Evolutionary conservation across 495 filamentous ascomycete genomes (phyloP), one percentile per base, ranked within the genome.

Genomic region (Xylaria flabelliformis): DNA sequence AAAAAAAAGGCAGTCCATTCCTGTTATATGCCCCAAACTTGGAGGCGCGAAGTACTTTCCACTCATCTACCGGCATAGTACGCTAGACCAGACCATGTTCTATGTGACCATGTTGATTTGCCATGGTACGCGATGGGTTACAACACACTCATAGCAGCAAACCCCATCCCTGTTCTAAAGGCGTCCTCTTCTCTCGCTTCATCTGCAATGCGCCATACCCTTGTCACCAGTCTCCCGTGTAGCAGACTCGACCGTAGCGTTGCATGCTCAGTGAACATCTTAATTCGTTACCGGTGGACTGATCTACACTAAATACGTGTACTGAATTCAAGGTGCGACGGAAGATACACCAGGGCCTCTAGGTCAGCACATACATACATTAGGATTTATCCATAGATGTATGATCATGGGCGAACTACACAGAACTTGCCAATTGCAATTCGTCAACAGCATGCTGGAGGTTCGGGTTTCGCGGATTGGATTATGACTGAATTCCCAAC

Each of bases 191-290:
- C 46, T 24, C 46, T 32, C 64, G 44, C 64, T 67, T 51, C 56
- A 55, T 42, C 65, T 50, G 42, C 65, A 41, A 55, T 44, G 34
- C 65, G 39, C 19, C 42, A 64, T 34, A n/a, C 62, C 42, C 46
- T 39, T 53, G 64, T 53, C 46, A 17, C 64, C 29, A 21, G 19
- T 51, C 8, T 53, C 39, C 19, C n/a, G 17, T 29, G 13, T 51
- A 44, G 46, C 17, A 41, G 26, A 51, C 42, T 19, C 4, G 10
- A 53, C 64, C 39, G 21, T 55, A 56, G 46, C 44, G 32, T n/a
- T 29, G 29, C 17, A 19, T 32, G 17, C 24, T 17, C 13, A 21
- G 46, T 67, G 29, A n/a, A 21, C 44, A 34, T 29, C 29, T 42
- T 26, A 26, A 42, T 56, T 56, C 50, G 34, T 56, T 67, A 67